Base-by-base conservation (phyloP, 2,329 filamentous ascomycete genomes). In the Penicillium sp. region DNA sequence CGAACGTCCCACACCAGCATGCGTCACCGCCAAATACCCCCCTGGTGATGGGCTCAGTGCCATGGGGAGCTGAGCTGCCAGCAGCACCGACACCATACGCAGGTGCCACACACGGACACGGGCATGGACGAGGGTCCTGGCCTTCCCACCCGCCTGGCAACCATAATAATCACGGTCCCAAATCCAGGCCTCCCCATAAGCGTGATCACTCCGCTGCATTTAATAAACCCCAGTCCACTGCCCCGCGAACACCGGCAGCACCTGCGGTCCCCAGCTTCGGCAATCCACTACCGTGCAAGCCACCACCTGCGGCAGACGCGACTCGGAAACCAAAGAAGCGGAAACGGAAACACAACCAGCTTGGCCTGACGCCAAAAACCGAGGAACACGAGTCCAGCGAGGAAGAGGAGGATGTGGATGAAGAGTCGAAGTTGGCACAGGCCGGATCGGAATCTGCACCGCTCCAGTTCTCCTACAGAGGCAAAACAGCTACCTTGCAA, bases 391-490 rank as follows among this genome's bases (percentile, higher is more conserved):
- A 77, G 55, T 77, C 76, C 0, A 77, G 74, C 37, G 73, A 73
- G 37, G 73, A 75, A 46, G 75, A 77, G 49, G 74, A 77, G 49
- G 75, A 77, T 36, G 71, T 67, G 13, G 74, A 75, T 36, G 77
- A 80, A 56, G 75, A 78, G 57, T 62, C 67, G n/a, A 72, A 66
- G 42, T 61, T 75, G n/a, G 72, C 73, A 3, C 56, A 61, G 20
- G 52, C 59, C 3, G 59, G 54, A 34, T 40, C 61, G 15, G 58
- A 54, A 29, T 42, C 57, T 2, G 54, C 58, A 5, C 59, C 70
- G 44, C 62, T 81, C 26, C 73, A 76, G 27, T 80, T 87, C 56
- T 80, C 82, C 49, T 83, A 84, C 61, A 77, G 79, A 58, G 81
- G 82, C n/a, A 69, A 78, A 61, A 77, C 81, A 37, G 68, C 81